Conservation (phyloP, 1,284 basidiomycete species). For the Neolentinus lepideus region DNA sequence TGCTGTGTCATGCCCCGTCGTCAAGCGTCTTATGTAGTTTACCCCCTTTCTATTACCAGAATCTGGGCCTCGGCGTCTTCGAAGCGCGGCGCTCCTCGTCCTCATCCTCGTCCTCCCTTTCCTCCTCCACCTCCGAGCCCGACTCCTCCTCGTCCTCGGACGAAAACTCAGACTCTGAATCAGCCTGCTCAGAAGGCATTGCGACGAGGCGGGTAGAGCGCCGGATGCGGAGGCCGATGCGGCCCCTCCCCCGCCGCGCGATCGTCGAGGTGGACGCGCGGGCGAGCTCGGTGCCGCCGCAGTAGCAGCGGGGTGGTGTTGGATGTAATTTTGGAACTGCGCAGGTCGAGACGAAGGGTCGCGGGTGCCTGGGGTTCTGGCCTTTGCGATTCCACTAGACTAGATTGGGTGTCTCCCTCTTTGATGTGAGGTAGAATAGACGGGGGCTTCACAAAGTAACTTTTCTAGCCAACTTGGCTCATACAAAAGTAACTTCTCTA, state of each 20-base stretch:
- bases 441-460: too few species aligned
- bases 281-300: background rate
- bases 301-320: background rate
- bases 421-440: too few species aligned
- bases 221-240: background rate
- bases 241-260: background rate
- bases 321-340: too few species aligned
- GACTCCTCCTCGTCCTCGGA: background rate
- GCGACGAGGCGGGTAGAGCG: background rate
- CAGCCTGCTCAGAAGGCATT: background rate
- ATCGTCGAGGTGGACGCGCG: background rate
- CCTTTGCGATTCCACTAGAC: too few species aligned
- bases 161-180: background rate
- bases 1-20: too few species aligned
- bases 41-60: slow-evolving; percentile 24
- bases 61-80: slow-evolving; percentile 59
- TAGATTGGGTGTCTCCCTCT: too few species aligned
- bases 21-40: too few species aligned
- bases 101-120: background rate
- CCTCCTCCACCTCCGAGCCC: background rate
- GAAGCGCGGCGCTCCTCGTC: slow-evolving; percentile 26
- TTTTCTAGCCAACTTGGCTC: too few species aligned
- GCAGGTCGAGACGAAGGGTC: too few species aligned
- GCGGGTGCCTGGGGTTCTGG: too few species aligned
- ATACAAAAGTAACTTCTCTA: too few species aligned